phyloP scores from a whole-genome alignment of 352 stramenopile genomes.

The Phytophthora pinifolia region DNA sequence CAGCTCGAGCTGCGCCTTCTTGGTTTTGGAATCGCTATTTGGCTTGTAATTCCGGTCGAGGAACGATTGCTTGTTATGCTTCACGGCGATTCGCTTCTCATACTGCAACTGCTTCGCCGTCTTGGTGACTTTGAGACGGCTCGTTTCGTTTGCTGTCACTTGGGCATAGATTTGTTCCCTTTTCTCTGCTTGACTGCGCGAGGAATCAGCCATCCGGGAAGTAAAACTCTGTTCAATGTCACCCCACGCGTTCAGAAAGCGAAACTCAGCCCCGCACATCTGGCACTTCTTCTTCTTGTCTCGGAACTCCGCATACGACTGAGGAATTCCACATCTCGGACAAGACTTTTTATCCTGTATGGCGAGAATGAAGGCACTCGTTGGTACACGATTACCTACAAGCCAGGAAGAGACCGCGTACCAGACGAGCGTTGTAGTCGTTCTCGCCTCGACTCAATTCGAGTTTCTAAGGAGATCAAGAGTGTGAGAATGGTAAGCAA shows the following conservation, averaged over 20 bases:
- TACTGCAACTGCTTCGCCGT: slow-evolving; percentile 66
- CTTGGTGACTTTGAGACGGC: slow-evolving; percentile 37
- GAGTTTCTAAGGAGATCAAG: slow-evolving; percentile 50
- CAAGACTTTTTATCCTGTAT: slow-evolving; percentile 84
- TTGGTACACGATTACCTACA: too few species aligned
- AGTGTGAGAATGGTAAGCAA: slow-evolving; percentile 4
- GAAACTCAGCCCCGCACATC: slow-evolving; percentile 76
- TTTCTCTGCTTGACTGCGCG: slow-evolving; percentile 40
- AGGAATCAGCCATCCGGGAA: slow-evolving; percentile 50
- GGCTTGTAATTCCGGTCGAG: slow-evolving; percentile 67
- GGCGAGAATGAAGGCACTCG: neutral
- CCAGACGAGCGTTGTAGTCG: slow-evolving; percentile 65
- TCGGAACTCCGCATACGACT: slow-evolving; percentile 82
- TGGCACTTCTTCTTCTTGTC: slow-evolving; percentile 89
- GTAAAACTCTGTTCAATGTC: slow-evolving; percentile 72
- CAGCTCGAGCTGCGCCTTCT: slow-evolving; percentile 51
- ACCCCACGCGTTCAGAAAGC: slow-evolving; percentile 70
- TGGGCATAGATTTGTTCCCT: slow-evolving; percentile 54
- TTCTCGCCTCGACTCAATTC: slow-evolving; percentile 73
- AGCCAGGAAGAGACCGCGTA: too few species aligned
- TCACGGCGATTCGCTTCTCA: slow-evolving; percentile 59
- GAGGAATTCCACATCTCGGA: slow-evolving; percentile 59
- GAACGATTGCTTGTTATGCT: slow-evolving; percentile 52
- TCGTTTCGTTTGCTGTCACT: slow-evolving; percentile 41
- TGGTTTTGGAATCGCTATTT: slow-evolving; percentile 53